A percentile compares a stretch with the other conserved stretches of the same genome.
Conservation (phyloP, 306 rosid species). For the Betula pendula region DNA sequence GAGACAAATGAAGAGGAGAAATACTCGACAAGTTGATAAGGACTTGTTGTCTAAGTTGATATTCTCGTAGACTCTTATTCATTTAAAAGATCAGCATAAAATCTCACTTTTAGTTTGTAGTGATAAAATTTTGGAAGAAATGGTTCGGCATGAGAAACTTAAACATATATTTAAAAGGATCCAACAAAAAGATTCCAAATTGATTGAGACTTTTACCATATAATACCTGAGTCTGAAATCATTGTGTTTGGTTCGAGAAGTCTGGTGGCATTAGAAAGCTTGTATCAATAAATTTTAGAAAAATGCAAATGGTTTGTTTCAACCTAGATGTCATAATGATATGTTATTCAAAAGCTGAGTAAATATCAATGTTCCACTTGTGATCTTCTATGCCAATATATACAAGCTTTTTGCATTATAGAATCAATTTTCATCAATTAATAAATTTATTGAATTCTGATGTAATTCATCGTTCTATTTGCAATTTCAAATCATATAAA, state of each 20-base stretch:
- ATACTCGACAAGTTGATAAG: conserved; percentile 50
- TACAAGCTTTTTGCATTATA: not conserved
- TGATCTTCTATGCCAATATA: not conserved
- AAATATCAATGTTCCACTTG: not conserved
- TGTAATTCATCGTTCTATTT: not conserved
- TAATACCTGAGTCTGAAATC: no score
- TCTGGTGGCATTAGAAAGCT: not conserved
- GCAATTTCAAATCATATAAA: no score
- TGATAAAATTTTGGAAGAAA: conserved; percentile 53
- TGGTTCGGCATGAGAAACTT: conserved; percentile 41
- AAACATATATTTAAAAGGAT: conserved; percentile 40
- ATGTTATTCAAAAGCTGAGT: not conserved
- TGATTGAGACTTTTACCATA: conserved; percentile 17
- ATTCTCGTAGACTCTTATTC: conserved; percentile 29
- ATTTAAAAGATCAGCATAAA: conserved; percentile 28
- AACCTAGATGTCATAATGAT: not conserved
- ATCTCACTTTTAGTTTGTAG: conserved; percentile 21
- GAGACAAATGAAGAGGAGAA: conserved; percentile 60
- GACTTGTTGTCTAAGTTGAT: conserved; percentile 51
- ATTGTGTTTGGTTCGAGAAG: no score
- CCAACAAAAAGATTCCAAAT: conserved; percentile 23
- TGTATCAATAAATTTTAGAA: not conserved
- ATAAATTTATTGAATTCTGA: not conserved
- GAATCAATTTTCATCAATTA: not conserved
- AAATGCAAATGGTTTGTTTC: not conserved